Evolutionary conservation across 352 stramenopile species (phyloP), one percentile per base, ranked within the genome.

Genomic region (Phytopythium ostracodes): DNA sequence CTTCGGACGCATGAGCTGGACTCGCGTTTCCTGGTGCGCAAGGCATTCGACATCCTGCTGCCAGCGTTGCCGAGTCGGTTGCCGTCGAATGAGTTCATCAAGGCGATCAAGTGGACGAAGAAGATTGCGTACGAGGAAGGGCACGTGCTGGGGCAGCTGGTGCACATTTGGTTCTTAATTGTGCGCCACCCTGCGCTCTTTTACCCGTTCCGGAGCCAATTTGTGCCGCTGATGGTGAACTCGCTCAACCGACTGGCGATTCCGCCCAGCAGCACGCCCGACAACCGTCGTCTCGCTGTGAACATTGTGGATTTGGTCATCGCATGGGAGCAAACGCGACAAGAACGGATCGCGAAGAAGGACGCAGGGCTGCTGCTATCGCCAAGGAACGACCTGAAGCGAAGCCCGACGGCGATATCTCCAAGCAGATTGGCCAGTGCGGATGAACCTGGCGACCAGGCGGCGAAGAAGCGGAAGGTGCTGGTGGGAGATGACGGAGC

Each of bases 101-200:
- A 97, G 68, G 87, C 89, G 4, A 97, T 99, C 63, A 98, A 99
- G 62, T 98, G 92, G 83, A 99, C 97, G 11, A 97, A 97, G 65
- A 98, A 98, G 70, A 94, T 99, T 38, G 96, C 98, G 63, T 98
- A 98, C 62, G 96, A 99, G 80, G 98, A 99, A 86, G 91, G 88
- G 9, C 97, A 99, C 65, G 92, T 94, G 20, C 75, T 98, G 0
- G 85, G 86, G 17, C 97, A 99, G 60, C 81, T 99, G 18, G 96
- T 98, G 49, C 97, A 99, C 80, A 96, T 99, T 67, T 99, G 96
- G 94, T 97, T 98, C 52, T 81, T 98, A 33, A 96, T 99, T 63
- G 96, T 98, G 52, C 85, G 89, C 33, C 94, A 99, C 70, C 89
- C 91, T 25, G 74, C 88, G 17, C 65, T 99, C 31, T 99, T 99